These are phyloP conservation scores for Hymenoscyphus repandus DNA, from an alignment of 2,329 filamentous ascomycete genomes.

Conservation along the genomic window DNA sequence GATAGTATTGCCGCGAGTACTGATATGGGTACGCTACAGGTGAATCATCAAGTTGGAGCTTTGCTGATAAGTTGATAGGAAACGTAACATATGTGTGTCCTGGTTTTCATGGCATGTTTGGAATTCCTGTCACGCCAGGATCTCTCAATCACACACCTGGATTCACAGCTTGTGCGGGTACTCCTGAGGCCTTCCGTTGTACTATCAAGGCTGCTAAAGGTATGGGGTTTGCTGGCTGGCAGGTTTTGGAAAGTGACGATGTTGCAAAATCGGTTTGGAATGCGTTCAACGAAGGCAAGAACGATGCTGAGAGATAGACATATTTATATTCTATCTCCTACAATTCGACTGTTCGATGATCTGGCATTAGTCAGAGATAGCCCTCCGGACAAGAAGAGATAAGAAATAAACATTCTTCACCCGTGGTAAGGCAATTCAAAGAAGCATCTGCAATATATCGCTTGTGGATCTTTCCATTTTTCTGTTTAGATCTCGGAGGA, in stretches of 20 bases:
- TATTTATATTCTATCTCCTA: too few relatives aligned
- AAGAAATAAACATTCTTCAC: too few relatives aligned
- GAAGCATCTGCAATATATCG: too few relatives aligned
- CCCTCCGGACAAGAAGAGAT: too few relatives aligned
- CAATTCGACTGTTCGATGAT: too few relatives aligned
- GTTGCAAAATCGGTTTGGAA: neutral
- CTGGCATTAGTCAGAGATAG: too few relatives aligned
- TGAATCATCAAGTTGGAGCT: neutral
- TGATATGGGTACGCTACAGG: conserved; percentile 25
- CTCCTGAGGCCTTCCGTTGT: conserved; percentile 16
- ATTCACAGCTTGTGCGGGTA: conserved; percentile 22
- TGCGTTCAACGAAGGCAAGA: neutral
- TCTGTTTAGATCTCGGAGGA: too few relatives aligned
- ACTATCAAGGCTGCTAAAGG: conserved; percentile 14
- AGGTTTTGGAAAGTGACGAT: neutral
- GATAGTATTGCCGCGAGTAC: conserved; percentile 16
- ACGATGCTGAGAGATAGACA: too few relatives aligned
- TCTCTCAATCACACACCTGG: conserved; percentile 25
- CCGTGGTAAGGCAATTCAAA: too few relatives aligned
- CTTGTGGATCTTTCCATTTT: too few relatives aligned
- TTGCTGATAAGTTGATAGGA: conserved; percentile 4
- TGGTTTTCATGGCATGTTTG: conserved; percentile 11
- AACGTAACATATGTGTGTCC: conserved; percentile 19
- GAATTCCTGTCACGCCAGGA: conserved; percentile 11
- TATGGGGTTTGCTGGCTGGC: conserved; percentile 6